Conservation (phyloP, 2,329 filamentous ascomycete genomes). For the Clarireedia paspali region DNA sequence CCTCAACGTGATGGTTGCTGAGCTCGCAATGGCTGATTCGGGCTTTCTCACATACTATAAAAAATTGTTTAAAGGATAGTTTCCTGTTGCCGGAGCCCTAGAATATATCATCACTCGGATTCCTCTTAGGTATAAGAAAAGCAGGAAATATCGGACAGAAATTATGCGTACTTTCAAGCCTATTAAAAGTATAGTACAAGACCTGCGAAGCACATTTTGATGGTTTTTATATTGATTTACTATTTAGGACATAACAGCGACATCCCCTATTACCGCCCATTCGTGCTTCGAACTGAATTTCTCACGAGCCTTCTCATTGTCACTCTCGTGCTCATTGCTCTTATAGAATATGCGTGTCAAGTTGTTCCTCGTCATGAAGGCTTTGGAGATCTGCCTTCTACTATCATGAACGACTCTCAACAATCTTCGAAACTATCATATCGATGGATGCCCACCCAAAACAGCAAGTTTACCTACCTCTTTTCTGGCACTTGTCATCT, state of each 20-base stretch:
- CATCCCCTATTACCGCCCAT: not conserved
- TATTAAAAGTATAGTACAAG: not conserved
- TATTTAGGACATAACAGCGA: not conserved
- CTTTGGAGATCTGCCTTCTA: not conserved
- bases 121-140: no score
- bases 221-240: not conserved
- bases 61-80: no score
- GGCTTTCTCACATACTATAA: no score
- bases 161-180: no score
- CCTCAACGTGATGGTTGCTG: no score
- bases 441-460: not conserved
- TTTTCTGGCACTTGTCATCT: no score
- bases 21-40: no score
- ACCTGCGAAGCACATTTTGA: not conserved
- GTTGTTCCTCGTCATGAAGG: not conserved
- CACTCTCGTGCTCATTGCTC: not conserved
- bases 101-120: no score
- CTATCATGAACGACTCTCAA: not conserved
- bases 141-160: no score
- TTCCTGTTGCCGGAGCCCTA: no score
- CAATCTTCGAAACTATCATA: not conserved
- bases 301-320: not conserved
- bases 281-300: not conserved
- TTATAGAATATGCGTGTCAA: not conserved
- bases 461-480: not conserved